Conservation (phyloP, 345 rosid species). For the Populus alba region DNA sequence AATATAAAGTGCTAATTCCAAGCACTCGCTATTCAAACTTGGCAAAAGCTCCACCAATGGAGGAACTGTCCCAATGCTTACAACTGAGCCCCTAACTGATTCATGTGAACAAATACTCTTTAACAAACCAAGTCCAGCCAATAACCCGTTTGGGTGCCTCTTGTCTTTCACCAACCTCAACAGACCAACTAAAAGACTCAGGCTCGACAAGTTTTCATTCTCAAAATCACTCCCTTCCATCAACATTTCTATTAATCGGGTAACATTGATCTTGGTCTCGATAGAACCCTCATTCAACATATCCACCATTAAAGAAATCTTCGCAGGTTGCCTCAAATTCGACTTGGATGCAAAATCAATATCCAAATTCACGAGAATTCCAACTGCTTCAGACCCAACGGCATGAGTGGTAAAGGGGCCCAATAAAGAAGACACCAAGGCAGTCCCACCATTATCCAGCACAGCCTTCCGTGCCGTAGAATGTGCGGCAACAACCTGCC, state of each 20-base stretch:
- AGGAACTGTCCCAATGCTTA: constrained; percentile 28
- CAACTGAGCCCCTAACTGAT: constrained; percentile 19
- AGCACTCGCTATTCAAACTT: constrained; percentile 23
- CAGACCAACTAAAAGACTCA: constrained; percentile 32
- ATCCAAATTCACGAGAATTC: constrained; percentile 59
- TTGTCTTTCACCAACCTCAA: constrained; percentile 34
- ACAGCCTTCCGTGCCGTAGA: constrained; percentile 48
- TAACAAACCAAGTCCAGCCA: constrained; percentile 28
- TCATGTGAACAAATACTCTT: constrained; percentile 25
- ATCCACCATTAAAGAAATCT: constrained; percentile 57
- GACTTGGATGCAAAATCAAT: constrained; percentile 51
- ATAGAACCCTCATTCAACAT: constrained; percentile 64
- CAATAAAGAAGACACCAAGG: constrained; percentile 43
- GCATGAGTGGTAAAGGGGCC: constrained; percentile 73
- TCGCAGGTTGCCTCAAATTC: constrained; percentile 67
- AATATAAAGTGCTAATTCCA: constrained; percentile 27
- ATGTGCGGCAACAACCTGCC: constrained; percentile 50
- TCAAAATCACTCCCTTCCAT: constrained; percentile 54
- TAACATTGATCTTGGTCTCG: constrained; percentile 63
- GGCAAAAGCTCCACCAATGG: constrained; percentile 29
- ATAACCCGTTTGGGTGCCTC: constrained; percentile 22
- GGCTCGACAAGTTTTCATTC: constrained; percentile 22
- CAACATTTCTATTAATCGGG: constrained; percentile 46
- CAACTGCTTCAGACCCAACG: constrained; percentile 66
- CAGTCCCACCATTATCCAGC: constrained; percentile 56